Evolutionary conservation across 1,284 basidiomycete species (phyloP).

Genomic region (Wolfiporia cocos): DNA sequence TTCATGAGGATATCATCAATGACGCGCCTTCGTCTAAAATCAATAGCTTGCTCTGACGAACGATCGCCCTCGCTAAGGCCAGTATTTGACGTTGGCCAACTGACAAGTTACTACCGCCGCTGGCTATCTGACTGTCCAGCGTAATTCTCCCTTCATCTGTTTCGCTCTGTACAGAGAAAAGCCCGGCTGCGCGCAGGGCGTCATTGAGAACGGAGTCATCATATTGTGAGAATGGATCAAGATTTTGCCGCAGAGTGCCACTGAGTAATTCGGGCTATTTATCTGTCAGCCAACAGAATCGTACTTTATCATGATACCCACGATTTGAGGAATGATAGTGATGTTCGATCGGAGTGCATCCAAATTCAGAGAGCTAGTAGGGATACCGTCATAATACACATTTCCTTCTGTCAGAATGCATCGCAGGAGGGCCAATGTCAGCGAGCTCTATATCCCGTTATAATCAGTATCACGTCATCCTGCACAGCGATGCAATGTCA

Average conservation of each 20-base stretch:
- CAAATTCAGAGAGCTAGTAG: conserved; percentile 45
- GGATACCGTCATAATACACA: conserved; percentile 29
- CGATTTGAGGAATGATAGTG: conserved; percentile 40
- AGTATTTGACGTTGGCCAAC: conserved; percentile 57
- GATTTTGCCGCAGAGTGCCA: conserved; percentile 50
- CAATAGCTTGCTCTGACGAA: conserved; percentile 55
- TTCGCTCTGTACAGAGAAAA: conserved; percentile 48
- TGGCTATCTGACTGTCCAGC: conserved; percentile 46
- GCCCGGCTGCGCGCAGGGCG: conserved; percentile 49
- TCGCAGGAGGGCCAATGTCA: conserved; percentile 36
- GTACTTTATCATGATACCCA: conserved; percentile 10
- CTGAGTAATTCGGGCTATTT: conserved; percentile 57
- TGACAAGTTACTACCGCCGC: conserved; percentile 57
- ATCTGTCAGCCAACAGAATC: neutral
- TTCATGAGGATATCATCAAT: neutral
- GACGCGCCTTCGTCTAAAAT: conserved; percentile 53
- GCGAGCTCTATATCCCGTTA: conserved; percentile 37
- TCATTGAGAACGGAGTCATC: conserved; percentile 59
- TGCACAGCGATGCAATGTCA: conserved; percentile 11
- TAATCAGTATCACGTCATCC: conserved; percentile 30
- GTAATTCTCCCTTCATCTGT: conserved; percentile 45
- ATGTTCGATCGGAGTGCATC: conserved; percentile 43
- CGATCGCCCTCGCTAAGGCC: no score
- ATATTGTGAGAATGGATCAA: conserved; percentile 70
- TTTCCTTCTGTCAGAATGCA: conserved; percentile 42